Evolutionary conservation across 2,329 filamentous ascomycete genomes (phyloP).

Genomic region (Thyridium curvatum): DNA sequence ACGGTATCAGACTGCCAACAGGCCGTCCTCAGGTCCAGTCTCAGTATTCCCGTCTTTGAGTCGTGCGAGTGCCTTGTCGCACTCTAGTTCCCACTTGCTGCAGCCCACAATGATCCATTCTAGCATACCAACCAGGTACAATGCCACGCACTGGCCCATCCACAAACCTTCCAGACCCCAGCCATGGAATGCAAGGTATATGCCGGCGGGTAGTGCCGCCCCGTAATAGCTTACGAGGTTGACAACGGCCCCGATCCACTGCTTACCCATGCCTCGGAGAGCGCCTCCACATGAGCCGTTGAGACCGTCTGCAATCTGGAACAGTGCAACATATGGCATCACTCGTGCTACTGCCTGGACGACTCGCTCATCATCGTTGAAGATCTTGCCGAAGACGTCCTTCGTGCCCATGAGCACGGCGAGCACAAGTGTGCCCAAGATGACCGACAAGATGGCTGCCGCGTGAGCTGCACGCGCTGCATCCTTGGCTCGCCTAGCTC

Average conservation of each 20-base stretch:
- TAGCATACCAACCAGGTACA: constrained; percentile 71
- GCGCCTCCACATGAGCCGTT: constrained; percentile 81
- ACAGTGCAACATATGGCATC: constrained; percentile 80
- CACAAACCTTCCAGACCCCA: constrained; percentile 78
- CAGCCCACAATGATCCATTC: constrained; percentile 77
- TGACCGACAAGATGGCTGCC: constrained; percentile 65
- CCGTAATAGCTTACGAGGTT: constrained; percentile 82
- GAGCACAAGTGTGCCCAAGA: constrained; percentile 63
- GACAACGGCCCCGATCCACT: constrained; percentile 77
- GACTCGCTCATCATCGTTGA: constrained; percentile 72
- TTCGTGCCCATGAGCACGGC: constrained; percentile 63
- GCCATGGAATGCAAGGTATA: constrained; percentile 79
- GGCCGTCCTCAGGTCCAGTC: no score
- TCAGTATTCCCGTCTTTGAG: constrained; percentile 45
- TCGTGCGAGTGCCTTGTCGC: constrained; percentile 62
- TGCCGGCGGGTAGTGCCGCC: constrained; percentile 72
- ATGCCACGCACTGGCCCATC: constrained; percentile 74
- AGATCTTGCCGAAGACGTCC: constrained; percentile 68
- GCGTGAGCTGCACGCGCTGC: constrained; percentile 69
- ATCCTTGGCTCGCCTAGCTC: constrained; percentile 56
- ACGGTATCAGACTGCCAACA: no score
- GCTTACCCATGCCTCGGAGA: constrained; percentile 76
- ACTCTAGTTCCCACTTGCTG: constrained; percentile 72
- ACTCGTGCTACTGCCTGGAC: constrained; percentile 68
- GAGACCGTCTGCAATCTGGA: constrained; percentile 84